Evolutionary conservation across 345 rosid species (phyloP).

Genomic region (Brassica rapa): DNA sequence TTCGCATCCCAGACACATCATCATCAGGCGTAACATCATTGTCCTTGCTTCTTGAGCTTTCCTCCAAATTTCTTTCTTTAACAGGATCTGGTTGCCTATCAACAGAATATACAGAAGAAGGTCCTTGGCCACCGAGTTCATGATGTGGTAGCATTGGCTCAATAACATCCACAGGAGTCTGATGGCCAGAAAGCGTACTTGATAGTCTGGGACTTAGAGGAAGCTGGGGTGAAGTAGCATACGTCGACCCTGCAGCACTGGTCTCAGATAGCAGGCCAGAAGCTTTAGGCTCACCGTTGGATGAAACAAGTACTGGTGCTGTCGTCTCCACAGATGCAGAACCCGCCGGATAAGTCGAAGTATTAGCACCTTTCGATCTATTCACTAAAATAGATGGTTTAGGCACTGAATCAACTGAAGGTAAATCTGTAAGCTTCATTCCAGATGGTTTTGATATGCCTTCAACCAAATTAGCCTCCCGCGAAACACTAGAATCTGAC

Average conservation of each 20-base stretch:
- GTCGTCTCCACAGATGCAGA: conserved; percentile 44
- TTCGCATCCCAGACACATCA: conserved; percentile 49
- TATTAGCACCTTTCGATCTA: conserved; percentile 39
- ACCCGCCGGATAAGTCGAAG: conserved; percentile 38
- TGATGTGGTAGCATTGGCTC: conserved; percentile 45
- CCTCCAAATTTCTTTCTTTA: conserved; percentile 44
- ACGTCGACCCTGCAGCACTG: conserved; percentile 51
- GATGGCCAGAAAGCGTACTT: conserved; percentile 52
- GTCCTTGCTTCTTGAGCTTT: conserved; percentile 52
- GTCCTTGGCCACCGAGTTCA: conserved; percentile 53
- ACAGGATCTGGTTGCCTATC: conserved; percentile 57
- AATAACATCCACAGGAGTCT: conserved; percentile 40
- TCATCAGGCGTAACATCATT: conserved; percentile 49
- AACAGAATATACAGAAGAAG: conserved; percentile 50
- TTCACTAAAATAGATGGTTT: conserved; percentile 40
- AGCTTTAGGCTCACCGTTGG: conserved; percentile 47
- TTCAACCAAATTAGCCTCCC: conserved; percentile 45
- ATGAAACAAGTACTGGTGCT: conserved; percentile 36
- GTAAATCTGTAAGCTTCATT: conserved; percentile 44
- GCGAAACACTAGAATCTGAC: conserved; percentile 51
- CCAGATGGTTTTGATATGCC: conserved; percentile 49
- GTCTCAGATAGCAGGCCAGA: conserved; percentile 45
- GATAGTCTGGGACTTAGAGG: conserved; percentile 64
- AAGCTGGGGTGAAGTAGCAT: conserved; percentile 51
- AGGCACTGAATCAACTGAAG: conserved; percentile 44